These are phyloP conservation scores for Suillus placidus DNA, from an alignment of 768 basidiomycete species.

Conservation along the genomic window DNA sequence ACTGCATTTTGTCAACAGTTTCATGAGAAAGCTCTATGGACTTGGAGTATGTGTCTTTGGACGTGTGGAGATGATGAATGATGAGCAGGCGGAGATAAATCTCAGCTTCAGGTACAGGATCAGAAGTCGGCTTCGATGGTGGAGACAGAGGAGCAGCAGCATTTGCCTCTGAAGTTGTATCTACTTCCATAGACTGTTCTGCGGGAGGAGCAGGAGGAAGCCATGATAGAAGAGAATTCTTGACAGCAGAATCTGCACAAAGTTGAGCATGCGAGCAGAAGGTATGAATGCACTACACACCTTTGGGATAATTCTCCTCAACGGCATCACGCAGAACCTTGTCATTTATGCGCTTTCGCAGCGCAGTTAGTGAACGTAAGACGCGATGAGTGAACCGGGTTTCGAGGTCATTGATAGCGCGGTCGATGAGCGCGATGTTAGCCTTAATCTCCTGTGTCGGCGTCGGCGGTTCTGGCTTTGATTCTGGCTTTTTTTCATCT, in stretches of 20 bases:
- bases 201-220: conserved; percentile 51
- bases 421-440: conserved; percentile 77
- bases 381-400: conserved; percentile 92
- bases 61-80: conserved; percentile 70
- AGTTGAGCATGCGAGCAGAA: not conserved
- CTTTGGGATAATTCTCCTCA: conserved; percentile 69
- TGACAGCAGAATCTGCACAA: conserved; percentile 56
- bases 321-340: conserved; percentile 68
- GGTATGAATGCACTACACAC: conserved; percentile 38
- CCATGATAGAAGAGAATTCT: conserved; percentile 63
- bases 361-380: conserved; percentile 73
- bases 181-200: conserved; percentile 77
- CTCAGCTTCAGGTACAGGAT: conserved; percentile 76
- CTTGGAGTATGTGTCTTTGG: conserved; percentile 58
- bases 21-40: conserved; percentile 71
- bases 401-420: conserved; percentile 83
- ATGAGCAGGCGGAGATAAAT: conserved; percentile 90
- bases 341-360: conserved; percentile 76
- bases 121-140: conserved; percentile 40
- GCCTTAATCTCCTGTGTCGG: conserved; percentile 79
- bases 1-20: conserved; percentile 78
- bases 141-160: conserved; percentile 13
- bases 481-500: conserved; percentile 45
- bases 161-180: conserved; percentile 40
- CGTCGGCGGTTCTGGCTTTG: conserved; percentile 46